phyloP scores from a whole-genome alignment of 805 yeast species.

The Hanseniaspora guilliermondii region DNA sequence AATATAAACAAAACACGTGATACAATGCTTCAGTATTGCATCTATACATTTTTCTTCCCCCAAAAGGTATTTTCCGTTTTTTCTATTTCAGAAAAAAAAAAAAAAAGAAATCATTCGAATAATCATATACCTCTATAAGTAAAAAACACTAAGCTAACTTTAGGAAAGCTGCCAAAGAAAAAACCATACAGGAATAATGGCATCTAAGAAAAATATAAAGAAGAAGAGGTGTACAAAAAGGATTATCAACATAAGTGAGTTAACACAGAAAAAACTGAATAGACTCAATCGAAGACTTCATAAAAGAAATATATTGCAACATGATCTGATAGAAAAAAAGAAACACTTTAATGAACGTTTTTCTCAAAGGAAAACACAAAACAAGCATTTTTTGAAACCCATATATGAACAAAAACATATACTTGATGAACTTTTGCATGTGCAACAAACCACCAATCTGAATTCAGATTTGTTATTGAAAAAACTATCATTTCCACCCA shows the following conservation, averaged over 20 bases:
- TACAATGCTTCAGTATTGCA: no score
- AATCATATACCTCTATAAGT: background rate
- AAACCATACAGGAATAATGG: background rate
- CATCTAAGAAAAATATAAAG: background rate
- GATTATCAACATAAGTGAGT: background rate
- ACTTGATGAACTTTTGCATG: background rate
- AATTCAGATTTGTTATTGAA: background rate
- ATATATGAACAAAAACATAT: background rate
- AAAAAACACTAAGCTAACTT: no score
- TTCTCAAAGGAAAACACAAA: background rate
- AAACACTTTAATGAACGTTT: background rate
- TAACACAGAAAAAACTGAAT: background rate
- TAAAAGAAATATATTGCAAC: background rate
- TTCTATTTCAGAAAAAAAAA: background rate
- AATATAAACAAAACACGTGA: background rate
- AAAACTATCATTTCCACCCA: background rate
- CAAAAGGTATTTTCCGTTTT: no score
- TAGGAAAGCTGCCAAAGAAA: no score
- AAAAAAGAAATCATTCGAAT: background rate
- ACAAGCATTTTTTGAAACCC: background rate
- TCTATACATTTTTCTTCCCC: no score
- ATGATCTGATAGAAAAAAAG: background rate
- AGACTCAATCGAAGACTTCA: background rate
- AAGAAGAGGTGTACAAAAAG: constrained; percentile 3
- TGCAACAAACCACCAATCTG: background rate